Base-by-base conservation (phyloP, 306 rosid genomes). In the Abrus precatorius region DNA sequence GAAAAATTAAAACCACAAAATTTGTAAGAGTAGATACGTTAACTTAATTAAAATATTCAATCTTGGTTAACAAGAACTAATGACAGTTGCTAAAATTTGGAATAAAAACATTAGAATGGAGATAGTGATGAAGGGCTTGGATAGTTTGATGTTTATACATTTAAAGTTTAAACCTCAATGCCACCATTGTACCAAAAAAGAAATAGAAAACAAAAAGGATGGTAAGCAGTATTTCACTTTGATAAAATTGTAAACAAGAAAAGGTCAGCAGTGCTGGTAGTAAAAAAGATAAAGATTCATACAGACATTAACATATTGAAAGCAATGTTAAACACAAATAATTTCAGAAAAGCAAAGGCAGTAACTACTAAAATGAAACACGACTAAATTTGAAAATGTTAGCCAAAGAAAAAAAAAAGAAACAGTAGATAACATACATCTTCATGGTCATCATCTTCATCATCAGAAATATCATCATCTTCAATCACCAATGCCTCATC, bases 381-480 rank as follows among this genome's bases (percentile, higher is more conserved):
- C 34, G 33, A 59, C 11, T 20, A 12, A 27, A 28, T 2, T 5
- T 78, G 20, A 60, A 63, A 75, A 70, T 68, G 1, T 13, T 43
- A 14, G 69, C 36, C 32, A 77, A 75, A 54, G 9, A 38, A 75
- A 14, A 72, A 65, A 4, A 38, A 14, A n/a, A 54, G 29, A 63
- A 32, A 40, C 78, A 33, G 6, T 71, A 71, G 77, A 80, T 45
- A 81, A 78, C 90, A 77, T 87, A 96, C 99, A 85, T 96, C 97
- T 67, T 93, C 98, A 55, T 92, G 99, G 79, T 96, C 99, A 70
- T 93, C 98, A 67, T 95, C 98, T 55, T 95, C 98, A 28, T 95
- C 99, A 54, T 96, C 99, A 5, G 98, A 96, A 74, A 96, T 93
- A 84, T 93, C 99, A 80, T 96, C 98, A 59, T 96, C 98, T 88